These are phyloP conservation scores for Lolium multiflorum DNA, from an alignment of 176 grass and related monocot genomes.

Conservation along the genomic window DNA sequence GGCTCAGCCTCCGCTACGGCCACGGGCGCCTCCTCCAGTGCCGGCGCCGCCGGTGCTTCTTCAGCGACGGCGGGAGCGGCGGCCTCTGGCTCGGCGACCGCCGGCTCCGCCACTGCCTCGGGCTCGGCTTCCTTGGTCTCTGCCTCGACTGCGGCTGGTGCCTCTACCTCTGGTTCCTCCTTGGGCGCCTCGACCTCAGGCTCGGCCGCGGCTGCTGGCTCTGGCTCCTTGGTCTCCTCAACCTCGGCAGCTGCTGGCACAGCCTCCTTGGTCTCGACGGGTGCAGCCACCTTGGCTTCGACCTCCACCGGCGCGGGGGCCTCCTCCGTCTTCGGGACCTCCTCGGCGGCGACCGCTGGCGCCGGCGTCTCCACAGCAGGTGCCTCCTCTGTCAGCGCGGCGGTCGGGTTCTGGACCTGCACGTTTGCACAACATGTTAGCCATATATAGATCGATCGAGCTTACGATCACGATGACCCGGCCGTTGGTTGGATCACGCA, in stretches of 20 bases:
- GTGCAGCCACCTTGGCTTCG: slow-evolving; percentile 11
- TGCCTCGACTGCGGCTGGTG: slow-evolving; percentile 11
- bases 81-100: slow-evolving; percentile 26
- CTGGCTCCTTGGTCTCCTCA: neutral
- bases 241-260: neutral
- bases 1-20: neutral
- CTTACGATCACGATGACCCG: neutral
- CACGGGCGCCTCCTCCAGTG: neutral
- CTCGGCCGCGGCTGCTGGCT: slow-evolving; percentile 18
- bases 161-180: slow-evolving; percentile 14
- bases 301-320: slow-evolving; percentile 37
- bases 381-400: slow-evolving; percentile 46
- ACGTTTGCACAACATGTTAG: slow-evolving; percentile 18
- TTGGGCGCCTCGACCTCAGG: slow-evolving; percentile 31
- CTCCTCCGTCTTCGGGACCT: slow-evolving; percentile 45
- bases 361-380: slow-evolving; percentile 39
- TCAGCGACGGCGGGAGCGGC: neutral
- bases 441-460: neutral
- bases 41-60: neutral
- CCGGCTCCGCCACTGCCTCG: neutral
- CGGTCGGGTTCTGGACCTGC: slow-evolving; percentile 70
- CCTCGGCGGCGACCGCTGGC: slow-evolving; percentile 1
- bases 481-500: neutral
- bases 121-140: slow-evolving; percentile 39
- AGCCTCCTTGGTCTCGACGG: neutral